A percentile compares a stretch with the other conserved stretches of the same genome.
Conservation (phyloP, 129 eudicot genomes). For the Flaveria bidentis region DNA sequence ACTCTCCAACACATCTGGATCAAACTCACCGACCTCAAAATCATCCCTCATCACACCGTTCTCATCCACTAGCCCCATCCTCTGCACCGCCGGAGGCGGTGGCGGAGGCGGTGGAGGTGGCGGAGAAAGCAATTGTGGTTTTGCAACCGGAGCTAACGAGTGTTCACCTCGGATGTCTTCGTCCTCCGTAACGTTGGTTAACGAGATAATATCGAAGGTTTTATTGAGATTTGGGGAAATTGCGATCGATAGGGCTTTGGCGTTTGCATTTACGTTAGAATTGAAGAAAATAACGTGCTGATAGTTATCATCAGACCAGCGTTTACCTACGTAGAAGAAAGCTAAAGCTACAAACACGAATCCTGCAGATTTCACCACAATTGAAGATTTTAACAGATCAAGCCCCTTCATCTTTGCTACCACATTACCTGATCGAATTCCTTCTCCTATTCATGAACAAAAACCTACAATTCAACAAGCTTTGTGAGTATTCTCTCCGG, state of each 20-base stretch:
- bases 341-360: slow-evolving; percentile 48
- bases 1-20: slow-evolving; percentile 55
- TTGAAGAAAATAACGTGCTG: slow-evolving; percentile 50
- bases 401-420: slow-evolving; percentile 42
- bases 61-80: slow-evolving; percentile 78
- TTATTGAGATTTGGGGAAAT: slow-evolving; percentile 67
- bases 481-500: not conserved
- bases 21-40: slow-evolving; percentile 83
- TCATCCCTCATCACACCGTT: slow-evolving; percentile 71
- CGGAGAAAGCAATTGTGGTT: slow-evolving; percentile 3
- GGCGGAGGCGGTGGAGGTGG: slow-evolving; percentile 39
- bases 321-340: slow-evolving; percentile 74
- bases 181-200: slow-evolving; percentile 39
- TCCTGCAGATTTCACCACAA: slow-evolving; percentile 40
- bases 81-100: slow-evolving; percentile 59
- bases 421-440: slow-evolving; percentile 27
- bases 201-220: slow-evolving; percentile 35
- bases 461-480: slow-evolving; percentile 23
- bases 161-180: slow-evolving; percentile 18
- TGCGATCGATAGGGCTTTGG: slow-evolving; percentile 40
- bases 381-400: slow-evolving; percentile 57
- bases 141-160: slow-evolving; percentile 23
- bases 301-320: slow-evolving; percentile 46
- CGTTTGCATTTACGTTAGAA: slow-evolving; percentile 34
- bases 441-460: slow-evolving; percentile 4